These are phyloP conservation scores for Pelagophyceae sp. DNA, from an alignment of 352 stramenopile species.

Conservation along the genomic window DNA sequence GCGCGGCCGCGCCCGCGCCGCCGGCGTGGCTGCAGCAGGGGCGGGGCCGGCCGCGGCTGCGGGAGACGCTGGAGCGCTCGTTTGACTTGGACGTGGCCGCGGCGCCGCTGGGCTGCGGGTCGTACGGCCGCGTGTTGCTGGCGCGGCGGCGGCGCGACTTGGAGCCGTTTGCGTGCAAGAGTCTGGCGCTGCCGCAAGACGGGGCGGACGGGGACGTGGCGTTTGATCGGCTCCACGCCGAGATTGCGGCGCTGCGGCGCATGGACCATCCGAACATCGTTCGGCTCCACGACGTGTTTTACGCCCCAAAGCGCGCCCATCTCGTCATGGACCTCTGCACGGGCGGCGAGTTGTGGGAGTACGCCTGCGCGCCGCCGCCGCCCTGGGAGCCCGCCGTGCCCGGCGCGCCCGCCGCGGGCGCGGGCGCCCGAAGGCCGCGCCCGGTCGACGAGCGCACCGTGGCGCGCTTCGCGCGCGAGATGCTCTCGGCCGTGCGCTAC, in stretches of 20 bases:
- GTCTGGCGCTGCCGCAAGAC: conserved; percentile 55
- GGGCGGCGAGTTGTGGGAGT: conserved; percentile 41
- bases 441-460: conserved; percentile 1
- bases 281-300: conserved; percentile 42
- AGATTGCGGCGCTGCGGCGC: conserved; percentile 67
- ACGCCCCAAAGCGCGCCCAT: conserved; percentile 30
- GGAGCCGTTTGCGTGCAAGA: conserved; percentile 54
- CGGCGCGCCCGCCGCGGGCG: conserved; percentile 13
- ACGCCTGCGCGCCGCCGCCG: background rate
- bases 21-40: background rate
- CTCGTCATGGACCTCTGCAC: conserved; percentile 48
- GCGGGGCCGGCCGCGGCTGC: background rate
- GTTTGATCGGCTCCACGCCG: conserved; percentile 55
- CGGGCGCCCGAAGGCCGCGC: conserved; percentile 3
- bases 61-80: background rate
- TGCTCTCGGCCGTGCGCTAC: conserved; percentile 38
- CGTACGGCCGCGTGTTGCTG: background rate
- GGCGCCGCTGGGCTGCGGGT: conserved; percentile 1
- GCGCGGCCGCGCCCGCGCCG: background rate
- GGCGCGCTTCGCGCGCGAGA: conserved; percentile 23
- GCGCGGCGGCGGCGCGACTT: conserved; percentile 2
- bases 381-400: background rate
- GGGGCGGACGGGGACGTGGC: conserved; percentile 48
- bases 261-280: conserved; percentile 74
- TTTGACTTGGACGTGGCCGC: background rate